Conservation (phyloP, 2,329 filamentous ascomycete species). For the Alternaria longipes region DNA sequence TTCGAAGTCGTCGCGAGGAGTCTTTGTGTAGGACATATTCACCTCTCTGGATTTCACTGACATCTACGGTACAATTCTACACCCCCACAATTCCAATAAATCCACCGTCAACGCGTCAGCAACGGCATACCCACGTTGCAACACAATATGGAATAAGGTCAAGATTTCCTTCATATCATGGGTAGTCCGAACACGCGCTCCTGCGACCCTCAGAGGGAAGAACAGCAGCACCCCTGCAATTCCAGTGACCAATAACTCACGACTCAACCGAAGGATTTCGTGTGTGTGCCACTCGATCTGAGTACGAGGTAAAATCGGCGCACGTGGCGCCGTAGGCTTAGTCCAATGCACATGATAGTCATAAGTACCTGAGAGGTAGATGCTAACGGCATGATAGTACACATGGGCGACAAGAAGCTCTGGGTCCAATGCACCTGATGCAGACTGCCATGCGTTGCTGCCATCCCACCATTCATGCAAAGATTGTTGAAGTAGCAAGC, state of each 20-base stretch:
- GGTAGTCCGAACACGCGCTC: conserved; percentile 27
- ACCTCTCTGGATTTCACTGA: neutral
- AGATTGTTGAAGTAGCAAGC: conserved; percentile 23
- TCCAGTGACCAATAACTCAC: conserved; percentile 25
- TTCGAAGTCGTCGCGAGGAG: neutral
- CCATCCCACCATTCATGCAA: conserved; percentile 31
- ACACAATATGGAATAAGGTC: conserved; percentile 18
- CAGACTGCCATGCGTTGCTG: conserved; percentile 19
- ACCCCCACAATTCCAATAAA: conserved; percentile 25
- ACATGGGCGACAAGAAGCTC: conserved; percentile 27
- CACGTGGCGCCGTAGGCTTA: neutral
- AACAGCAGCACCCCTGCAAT: conserved; percentile 34
- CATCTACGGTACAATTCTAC: neutral
- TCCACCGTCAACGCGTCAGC: conserved; percentile 27
- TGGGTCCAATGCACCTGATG: conserved; percentile 4
- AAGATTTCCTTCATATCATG: conserved; percentile 20
- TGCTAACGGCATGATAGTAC: conserved; percentile 40
- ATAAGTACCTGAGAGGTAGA: conserved; percentile 41
- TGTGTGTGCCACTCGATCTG: conserved; percentile 28
- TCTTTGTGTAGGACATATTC: neutral
- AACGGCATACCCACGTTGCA: conserved; percentile 29
- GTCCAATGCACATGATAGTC: conserved; percentile 37
- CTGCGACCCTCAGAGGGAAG: conserved; percentile 41
- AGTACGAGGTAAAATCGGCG: conserved; percentile 25
- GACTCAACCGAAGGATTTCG: conserved; percentile 31